These are phyloP conservation scores for Pholiota adiposa DNA, from an alignment of 1,284 basidiomycete genomes.

Conservation along the genomic window DNA sequence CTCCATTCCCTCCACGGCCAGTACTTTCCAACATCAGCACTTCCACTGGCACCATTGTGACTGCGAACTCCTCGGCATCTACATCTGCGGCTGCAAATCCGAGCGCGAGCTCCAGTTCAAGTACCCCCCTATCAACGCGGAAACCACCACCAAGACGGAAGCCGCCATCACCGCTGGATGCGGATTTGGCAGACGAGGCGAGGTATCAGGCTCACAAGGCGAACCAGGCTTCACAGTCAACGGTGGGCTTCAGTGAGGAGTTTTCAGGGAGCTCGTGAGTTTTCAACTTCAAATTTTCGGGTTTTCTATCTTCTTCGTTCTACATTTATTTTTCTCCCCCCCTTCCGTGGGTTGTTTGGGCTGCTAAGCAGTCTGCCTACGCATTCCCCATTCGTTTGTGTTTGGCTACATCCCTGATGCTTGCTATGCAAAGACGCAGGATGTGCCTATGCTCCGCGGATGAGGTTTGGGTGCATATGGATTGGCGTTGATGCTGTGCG, in stretches of 20 bases:
- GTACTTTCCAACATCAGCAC: constrained; percentile 2
- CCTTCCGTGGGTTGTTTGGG: too few relatives aligned
- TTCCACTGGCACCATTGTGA: not conserved
- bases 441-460: not conserved
- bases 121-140: constrained; percentile 4
- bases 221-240: constrained; percentile 17
- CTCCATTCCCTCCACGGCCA: not conserved
- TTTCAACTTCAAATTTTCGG: too few relatives aligned
- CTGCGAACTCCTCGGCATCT: not conserved
- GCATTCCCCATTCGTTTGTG: too few relatives aligned
- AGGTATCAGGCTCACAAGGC: constrained; percentile 9
- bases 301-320: not conserved
- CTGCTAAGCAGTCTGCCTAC: too few relatives aligned
- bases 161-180: constrained; percentile 17
- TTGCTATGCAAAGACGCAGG: too few relatives aligned
- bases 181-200: constrained; percentile 4
- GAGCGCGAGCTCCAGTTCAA: constrained; percentile 17
- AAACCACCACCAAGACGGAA: constrained; percentile 15
- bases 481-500: not conserved
- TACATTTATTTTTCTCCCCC: not conserved
- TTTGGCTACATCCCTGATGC: too few relatives aligned
- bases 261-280: constrained; percentile 20
- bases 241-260: constrained; percentile 14
- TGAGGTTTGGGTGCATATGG: not conserved
- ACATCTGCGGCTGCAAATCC: not conserved